Percentiles rank a stretch among this genome's conserved stretches.
phyloP scores from a whole-genome alignment of 1,284 basidiomycete species.

The Ceratobasidium sp. region DNA sequence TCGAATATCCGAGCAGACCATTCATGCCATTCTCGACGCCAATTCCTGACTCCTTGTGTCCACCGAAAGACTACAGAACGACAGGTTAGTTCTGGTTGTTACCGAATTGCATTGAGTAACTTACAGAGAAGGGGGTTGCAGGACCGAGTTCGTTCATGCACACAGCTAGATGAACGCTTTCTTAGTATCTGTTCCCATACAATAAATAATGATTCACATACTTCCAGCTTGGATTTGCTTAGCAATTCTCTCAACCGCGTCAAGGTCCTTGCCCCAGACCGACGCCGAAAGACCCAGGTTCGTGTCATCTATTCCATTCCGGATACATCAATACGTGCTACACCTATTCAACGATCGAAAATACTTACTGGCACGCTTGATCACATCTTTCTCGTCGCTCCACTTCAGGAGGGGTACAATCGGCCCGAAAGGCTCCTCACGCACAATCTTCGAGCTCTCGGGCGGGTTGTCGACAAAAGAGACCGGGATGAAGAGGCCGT shows the following conservation, averaged over 20 bases:
- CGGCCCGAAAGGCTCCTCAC: slow-evolving; percentile 27
- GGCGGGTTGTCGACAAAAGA: slow-evolving; percentile 34
- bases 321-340: neutral
- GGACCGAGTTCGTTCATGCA: neutral
- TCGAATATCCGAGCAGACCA: slow-evolving; percentile 8
- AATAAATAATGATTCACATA: neutral
- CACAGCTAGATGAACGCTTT: neutral
- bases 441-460: slow-evolving; percentile 32
- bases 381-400: slow-evolving; percentile 34
- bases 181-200: neutral
- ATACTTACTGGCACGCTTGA: slow-evolving; percentile 36
- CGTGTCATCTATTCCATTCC: slow-evolving; percentile 20
- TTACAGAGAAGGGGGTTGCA: slow-evolving; percentile 16
- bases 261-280: slow-evolving; percentile 35
- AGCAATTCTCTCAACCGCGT: slow-evolving; percentile 30
- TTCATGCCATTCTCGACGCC: slow-evolving; percentile 33
- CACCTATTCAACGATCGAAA: neutral
- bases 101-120: neutral
- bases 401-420: slow-evolving; percentile 29
- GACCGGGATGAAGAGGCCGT: slow-evolving; percentile 36
- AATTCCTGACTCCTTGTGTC: slow-evolving; percentile 31
- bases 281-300: slow-evolving; percentile 28
- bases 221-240: slow-evolving; percentile 36
- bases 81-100: neutral
- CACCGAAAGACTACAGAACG: neutral